phyloP scores from a whole-genome alignment of 2,329 filamentous ascomycete genomes.

The Hortaea sp. region DNA sequence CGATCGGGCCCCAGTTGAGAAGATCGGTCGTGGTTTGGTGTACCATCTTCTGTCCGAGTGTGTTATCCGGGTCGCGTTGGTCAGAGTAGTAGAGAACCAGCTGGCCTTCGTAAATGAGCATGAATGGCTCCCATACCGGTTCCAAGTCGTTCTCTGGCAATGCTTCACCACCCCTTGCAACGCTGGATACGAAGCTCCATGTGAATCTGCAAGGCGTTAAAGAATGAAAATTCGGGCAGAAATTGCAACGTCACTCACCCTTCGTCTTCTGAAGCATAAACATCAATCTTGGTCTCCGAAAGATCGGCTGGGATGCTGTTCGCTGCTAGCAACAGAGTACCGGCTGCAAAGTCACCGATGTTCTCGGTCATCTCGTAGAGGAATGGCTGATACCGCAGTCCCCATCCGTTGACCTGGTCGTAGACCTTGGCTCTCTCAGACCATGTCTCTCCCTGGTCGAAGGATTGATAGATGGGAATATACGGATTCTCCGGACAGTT shows the following conservation, averaged over 20 bases:
- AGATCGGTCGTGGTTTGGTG: constrained; percentile 55
- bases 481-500: constrained; percentile 31
- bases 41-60: constrained; percentile 53
- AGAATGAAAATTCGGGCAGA: too few relatives aligned
- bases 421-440: constrained; percentile 51
- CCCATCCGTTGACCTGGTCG: constrained; percentile 55
- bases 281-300: constrained; percentile 55
- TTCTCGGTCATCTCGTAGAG: constrained; percentile 52
- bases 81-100: constrained; percentile 59
- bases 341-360: constrained; percentile 49
- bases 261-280: constrained; percentile 55
- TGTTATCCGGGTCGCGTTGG: constrained; percentile 52
- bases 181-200: constrained; percentile 58
- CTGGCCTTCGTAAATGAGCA: constrained; percentile 37
- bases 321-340: constrained; percentile 54
- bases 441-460: constrained; percentile 46
- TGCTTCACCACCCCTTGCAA: constrained; percentile 55
- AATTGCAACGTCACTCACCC: constrained; percentile 27
- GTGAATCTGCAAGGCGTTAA: constrained; percentile 32
- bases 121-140: constrained; percentile 64
- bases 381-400: constrained; percentile 59
- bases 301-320: constrained; percentile 51
- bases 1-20: constrained; percentile 46
- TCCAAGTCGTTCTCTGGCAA: constrained; percentile 54
- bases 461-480: constrained; percentile 38